A percentile compares a stretch with the other conserved stretches of the same genome.
Conservation (phyloP, 78 protist species). For the Dictyostelium purpureum region DNA sequence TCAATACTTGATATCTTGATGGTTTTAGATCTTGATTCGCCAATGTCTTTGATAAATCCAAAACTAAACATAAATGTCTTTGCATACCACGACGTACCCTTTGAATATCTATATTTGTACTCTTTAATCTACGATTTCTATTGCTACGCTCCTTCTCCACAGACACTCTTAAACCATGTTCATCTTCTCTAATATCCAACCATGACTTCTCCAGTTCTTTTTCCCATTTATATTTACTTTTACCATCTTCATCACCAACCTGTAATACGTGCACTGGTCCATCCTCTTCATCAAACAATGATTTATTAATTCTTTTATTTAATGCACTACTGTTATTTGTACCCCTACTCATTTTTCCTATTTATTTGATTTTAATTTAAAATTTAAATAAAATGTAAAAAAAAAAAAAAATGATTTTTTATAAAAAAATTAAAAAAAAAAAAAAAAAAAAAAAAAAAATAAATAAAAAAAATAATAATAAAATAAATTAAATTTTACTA, state of each 20-base stretch:
- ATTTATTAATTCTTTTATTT: slow-evolving; percentile 3
- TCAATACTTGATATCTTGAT: slow-evolving; percentile 31
- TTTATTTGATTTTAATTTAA: background rate
- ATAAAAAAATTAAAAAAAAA: background rate
- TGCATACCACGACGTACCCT: slow-evolving; percentile 87
- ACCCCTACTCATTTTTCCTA: background rate
- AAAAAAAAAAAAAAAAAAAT: background rate
- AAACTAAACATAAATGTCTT: slow-evolving; percentile 78
- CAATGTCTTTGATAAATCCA: slow-evolving; percentile 78
- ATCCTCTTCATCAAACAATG: slow-evolving; percentile 37
- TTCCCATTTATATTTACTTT: slow-evolving; percentile 73
- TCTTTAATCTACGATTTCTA: slow-evolving; percentile 19
- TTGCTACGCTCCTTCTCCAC: slow-evolving; percentile 18
- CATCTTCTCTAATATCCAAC: slow-evolving; percentile 72
- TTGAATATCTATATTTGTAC: background rate
- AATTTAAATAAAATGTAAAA: background rate
- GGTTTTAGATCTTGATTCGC: slow-evolving; percentile 78
- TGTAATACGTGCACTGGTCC: slow-evolving; percentile 58
- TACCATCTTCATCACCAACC: slow-evolving; percentile 42
- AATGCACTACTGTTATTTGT: background rate
- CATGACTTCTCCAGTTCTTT: slow-evolving; percentile 38
- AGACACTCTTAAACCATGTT: slow-evolving; percentile 26
- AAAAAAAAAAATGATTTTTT: background rate
- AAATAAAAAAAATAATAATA: background rate
- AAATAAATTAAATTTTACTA: too few species aligned